phyloP scores from a whole-genome alignment of 1,284 basidiomycete genomes.

The Tremellales sp. region DNA sequence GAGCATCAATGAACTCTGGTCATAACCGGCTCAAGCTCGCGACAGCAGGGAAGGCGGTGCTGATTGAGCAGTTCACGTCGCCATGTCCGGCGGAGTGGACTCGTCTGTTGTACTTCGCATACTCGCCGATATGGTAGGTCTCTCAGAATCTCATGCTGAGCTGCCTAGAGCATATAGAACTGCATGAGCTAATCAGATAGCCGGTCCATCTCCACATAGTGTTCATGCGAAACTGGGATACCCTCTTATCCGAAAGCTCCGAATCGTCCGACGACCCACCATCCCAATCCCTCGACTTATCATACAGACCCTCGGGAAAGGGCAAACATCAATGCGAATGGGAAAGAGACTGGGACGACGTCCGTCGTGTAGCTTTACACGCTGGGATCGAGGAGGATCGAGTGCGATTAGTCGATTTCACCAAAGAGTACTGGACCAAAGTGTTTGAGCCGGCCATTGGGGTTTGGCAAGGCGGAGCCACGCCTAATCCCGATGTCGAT shows the following conservation, averaged over 20 bases:
- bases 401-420: conserved; percentile 67
- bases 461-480: conserved; percentile 69
- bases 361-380: conserved; percentile 68
- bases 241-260: conserved; percentile 34
- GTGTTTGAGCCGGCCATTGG: conserved; percentile 80
- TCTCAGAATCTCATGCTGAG: conserved; percentile 1
- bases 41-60: too few species aligned
- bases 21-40: too few species aligned
- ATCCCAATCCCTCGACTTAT: conserved; percentile 2
- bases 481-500: conserved; percentile 91
- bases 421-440: conserved; percentile 77
- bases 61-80: conserved; percentile 66
- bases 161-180: too few species aligned
- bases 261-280: conserved; percentile 2
- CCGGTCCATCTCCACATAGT: conserved; percentile 78
- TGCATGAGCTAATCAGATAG: too few species aligned
- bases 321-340: conserved; percentile 67
- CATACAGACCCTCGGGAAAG: conserved; percentile 48
- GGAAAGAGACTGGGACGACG: conserved; percentile 93
- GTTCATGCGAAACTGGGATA: conserved; percentile 94
- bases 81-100: conserved; percentile 95
- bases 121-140: conserved; percentile 61
- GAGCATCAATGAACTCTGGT: conserved; percentile 1
- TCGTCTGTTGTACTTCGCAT: conserved; percentile 78
- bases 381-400: conserved; percentile 60